A percentile compares a stretch with the other conserved stretches of the same genome.
These are phyloP conservation scores for Blastobotrys indianensis DNA, from an alignment of 1,139 yeast species.

Conservation along the genomic window DNA sequence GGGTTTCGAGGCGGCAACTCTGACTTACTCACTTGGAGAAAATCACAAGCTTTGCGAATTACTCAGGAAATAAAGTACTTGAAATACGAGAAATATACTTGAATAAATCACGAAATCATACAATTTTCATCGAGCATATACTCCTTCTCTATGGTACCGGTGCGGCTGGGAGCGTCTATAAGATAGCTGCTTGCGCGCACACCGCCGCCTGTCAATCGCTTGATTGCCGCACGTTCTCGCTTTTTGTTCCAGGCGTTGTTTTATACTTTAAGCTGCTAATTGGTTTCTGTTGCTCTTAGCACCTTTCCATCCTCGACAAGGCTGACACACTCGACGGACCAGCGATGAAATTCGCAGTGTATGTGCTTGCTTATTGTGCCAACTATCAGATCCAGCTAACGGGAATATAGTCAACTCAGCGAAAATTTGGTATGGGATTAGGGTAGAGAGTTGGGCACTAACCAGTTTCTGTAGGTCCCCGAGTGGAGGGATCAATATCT, in stretches of 20 bases:
- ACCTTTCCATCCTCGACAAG: not conserved
- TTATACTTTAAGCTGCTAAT: not conserved
- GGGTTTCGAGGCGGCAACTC: constrained; percentile 45
- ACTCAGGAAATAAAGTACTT: not conserved
- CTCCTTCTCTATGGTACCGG: too few relatives aligned
- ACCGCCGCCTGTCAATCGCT: not conserved
- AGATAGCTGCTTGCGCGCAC: too few relatives aligned
- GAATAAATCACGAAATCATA: too few relatives aligned
- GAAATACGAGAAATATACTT: too few relatives aligned
- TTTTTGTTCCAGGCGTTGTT: not conserved
- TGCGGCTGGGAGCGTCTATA: too few relatives aligned
- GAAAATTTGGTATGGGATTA: constrained; percentile 34
- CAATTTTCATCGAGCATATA: too few relatives aligned
- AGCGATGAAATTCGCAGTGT: constrained; percentile 34
- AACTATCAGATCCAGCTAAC: constrained; percentile 6
- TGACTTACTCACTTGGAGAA: constrained; percentile 63
- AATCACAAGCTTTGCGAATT: constrained; percentile 65
- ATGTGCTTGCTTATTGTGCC: constrained; percentile 14
- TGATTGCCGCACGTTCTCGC: not conserved
- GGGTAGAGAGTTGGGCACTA: not conserved
- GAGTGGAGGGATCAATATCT: constrained; percentile 84
- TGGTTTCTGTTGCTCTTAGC: not conserved
- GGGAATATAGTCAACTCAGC: constrained; percentile 25
- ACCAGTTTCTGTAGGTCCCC: constrained; percentile 52
- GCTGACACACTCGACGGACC: too few relatives aligned